Percentiles rank a stretch among this genome's conserved stretches.
Conservation (phyloP, 441 rosid species). For the Bocquillonia castaneifolia region DNA sequence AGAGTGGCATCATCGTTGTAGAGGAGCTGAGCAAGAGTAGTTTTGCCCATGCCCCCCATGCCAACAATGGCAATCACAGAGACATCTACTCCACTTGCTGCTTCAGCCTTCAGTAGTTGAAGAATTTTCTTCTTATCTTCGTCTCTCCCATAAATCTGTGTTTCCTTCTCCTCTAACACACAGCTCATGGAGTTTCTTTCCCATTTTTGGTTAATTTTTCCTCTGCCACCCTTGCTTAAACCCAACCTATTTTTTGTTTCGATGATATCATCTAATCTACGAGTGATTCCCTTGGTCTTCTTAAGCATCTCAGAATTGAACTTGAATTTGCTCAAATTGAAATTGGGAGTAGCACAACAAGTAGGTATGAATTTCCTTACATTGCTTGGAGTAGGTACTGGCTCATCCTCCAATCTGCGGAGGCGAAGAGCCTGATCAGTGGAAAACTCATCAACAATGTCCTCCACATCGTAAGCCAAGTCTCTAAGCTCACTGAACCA, state of each 20-base stretch:
- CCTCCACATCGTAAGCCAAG: constrained; percentile 18
- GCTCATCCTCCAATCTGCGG: neutral
- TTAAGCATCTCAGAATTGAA: neutral
- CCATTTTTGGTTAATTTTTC: neutral
- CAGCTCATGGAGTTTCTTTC: constrained; percentile 7
- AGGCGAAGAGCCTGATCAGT: no score
- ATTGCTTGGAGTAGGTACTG: neutral
- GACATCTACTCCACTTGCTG: neutral
- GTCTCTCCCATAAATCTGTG: neutral
- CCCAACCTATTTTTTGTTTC: neutral
- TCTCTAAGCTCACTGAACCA: constrained; percentile 18
- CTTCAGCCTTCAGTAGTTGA: neutral
- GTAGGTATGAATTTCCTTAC: neutral
- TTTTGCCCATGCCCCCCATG: neutral
- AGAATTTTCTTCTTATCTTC: neutral
- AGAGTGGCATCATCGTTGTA: constrained; percentile 6
- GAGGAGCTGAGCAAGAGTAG: constrained; percentile 16
- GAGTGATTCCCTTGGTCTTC: neutral
- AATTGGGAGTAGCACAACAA: neutral
- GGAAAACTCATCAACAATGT: constrained; percentile 3
- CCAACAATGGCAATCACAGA: constrained; percentile 16
- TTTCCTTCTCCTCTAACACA: constrained; percentile 10
- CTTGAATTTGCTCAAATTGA: neutral
- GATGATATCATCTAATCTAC: neutral
- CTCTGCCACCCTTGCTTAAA: neutral